Conservation (phyloP, 2,329 filamentous ascomycete genomes). For the Diplodia sapinea region DNA sequence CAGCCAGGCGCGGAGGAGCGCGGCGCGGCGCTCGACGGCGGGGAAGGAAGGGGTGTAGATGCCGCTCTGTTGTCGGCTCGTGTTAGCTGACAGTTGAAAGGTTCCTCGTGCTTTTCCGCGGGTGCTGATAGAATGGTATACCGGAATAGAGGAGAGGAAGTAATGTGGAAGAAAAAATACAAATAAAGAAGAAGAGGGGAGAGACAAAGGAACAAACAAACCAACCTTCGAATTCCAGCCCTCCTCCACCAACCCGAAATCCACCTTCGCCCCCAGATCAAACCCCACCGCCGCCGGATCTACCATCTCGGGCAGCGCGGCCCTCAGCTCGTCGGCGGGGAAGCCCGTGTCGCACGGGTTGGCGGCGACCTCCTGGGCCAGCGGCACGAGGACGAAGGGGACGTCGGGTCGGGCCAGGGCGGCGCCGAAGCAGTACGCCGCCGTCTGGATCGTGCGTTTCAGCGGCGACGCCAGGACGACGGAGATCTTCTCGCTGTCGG, state of each 20-base stretch:
- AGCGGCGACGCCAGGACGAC: constrained; percentile 80
- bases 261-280: constrained; percentile 58
- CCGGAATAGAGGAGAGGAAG: too few relatives aligned
- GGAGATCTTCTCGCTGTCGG: constrained; percentile 63
- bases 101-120: background rate
- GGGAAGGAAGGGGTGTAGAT: constrained; percentile 42
- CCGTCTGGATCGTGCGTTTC: constrained; percentile 80
- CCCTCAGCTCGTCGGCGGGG: constrained; percentile 57
- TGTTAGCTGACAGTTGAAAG: background rate
- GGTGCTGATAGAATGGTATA: too few relatives aligned
- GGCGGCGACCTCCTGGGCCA: constrained; percentile 78
- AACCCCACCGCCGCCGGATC: constrained; percentile 42
- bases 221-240: constrained; percentile 74
- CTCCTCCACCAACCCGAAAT: constrained; percentile 65
- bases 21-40: constrained; percentile 41
- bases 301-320: constrained; percentile 55
- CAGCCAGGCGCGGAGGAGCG: constrained; percentile 59
- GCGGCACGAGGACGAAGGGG: constrained; percentile 68
- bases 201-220: background rate
- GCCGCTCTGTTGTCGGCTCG: constrained; percentile 35
- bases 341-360: constrained; percentile 79
- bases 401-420: constrained; percentile 45
- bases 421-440: constrained; percentile 70
- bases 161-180: too few relatives aligned
- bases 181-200: too few relatives aligned